phyloP scores from a whole-genome alignment of 768 basidiomycete species.

The Hygrophorus pudorinus region DNA sequence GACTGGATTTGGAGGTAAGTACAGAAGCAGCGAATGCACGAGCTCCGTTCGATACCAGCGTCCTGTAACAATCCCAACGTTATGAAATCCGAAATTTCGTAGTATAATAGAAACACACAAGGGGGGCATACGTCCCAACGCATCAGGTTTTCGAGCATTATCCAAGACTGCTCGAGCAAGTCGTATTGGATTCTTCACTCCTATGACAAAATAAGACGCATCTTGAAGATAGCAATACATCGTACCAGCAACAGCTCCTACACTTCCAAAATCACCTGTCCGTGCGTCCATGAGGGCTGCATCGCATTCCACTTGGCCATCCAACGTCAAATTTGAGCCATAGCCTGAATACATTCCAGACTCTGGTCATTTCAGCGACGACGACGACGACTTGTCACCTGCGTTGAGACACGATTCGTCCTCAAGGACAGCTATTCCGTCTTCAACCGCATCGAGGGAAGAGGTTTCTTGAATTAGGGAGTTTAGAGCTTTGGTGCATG shows the following conservation, averaged over 20 bases:
- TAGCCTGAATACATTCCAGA: conserved; percentile 32
- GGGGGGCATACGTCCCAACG: conserved; percentile 60
- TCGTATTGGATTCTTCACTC: conserved; percentile 60
- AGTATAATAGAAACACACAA: conserved; percentile 32
- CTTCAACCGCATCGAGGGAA: conserved; percentile 39
- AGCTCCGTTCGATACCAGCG: conserved; percentile 56
- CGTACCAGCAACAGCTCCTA: conserved; percentile 63
- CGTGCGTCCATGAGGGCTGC: conserved; percentile 57
- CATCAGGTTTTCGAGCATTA: conserved; percentile 34
- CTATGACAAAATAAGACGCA: conserved; percentile 20
- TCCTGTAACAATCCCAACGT: conserved; percentile 24
- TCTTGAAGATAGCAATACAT: neutral
- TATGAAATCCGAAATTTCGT: neutral
- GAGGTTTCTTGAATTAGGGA: conserved; percentile 10
- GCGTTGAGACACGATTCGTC: conserved; percentile 64
- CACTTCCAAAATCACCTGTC: conserved; percentile 47
- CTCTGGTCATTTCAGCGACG: neutral
- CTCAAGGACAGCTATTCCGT: conserved; percentile 50
- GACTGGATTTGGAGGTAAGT: neutral
- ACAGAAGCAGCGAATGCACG: conserved; percentile 34
- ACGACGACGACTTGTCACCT: conserved; percentile 28
- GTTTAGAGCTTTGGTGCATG: conserved; percentile 37
- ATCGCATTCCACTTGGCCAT: conserved; percentile 77
- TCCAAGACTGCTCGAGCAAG: conserved; percentile 50
- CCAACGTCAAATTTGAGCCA: conserved; percentile 68